These are phyloP conservation scores for Apostasia ramifera DNA, from an alignment of 106 monocot genomes.

Conservation along the genomic window DNA sequence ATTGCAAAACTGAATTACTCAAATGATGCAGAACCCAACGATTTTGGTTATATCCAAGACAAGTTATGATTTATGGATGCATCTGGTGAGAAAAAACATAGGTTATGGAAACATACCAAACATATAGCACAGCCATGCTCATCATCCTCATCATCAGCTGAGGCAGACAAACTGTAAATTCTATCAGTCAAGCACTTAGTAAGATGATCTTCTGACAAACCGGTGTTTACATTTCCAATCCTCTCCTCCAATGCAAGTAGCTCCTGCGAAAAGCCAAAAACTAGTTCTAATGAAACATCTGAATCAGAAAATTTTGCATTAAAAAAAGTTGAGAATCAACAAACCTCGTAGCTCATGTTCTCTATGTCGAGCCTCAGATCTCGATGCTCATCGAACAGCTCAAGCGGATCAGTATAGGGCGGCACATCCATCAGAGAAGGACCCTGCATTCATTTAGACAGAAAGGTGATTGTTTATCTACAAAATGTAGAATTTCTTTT, in stretches of 20 bases:
- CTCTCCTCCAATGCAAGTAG: slow-evolving; percentile 70
- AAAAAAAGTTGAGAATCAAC: not conserved
- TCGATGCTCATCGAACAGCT: slow-evolving; percentile 36
- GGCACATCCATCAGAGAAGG: slow-evolving; percentile 11
- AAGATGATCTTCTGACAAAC: slow-evolving; percentile 42
- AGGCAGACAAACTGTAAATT: slow-evolving; percentile 9
- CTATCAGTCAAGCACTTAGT: slow-evolving; percentile 27
- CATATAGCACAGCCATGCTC: slow-evolving; percentile 45
- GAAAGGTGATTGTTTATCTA: too few species aligned
- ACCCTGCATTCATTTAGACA: slow-evolving; percentile 15
- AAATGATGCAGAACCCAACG: not conserved
- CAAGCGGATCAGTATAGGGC: slow-evolving; percentile 15
- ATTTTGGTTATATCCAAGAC: not conserved
- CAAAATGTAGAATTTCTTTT: too few species aligned
- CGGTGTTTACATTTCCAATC: slow-evolving; percentile 59
- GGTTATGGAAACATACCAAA: slow-evolving; percentile 29
- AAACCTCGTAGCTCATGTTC: slow-evolving; percentile 69
- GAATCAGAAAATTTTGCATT: not conserved
- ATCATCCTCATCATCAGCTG: not conserved
- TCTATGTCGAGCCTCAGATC: slow-evolving; percentile 65
- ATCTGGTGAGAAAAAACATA: not conserved
- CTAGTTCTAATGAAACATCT: not conserved
- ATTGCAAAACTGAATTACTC: not conserved
- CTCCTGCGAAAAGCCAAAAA: slow-evolving; percentile 30
- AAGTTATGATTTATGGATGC: not conserved